Conservation (phyloP, 2,329 filamentous ascomycete genomes). For the Cordyceps sp. region DNA sequence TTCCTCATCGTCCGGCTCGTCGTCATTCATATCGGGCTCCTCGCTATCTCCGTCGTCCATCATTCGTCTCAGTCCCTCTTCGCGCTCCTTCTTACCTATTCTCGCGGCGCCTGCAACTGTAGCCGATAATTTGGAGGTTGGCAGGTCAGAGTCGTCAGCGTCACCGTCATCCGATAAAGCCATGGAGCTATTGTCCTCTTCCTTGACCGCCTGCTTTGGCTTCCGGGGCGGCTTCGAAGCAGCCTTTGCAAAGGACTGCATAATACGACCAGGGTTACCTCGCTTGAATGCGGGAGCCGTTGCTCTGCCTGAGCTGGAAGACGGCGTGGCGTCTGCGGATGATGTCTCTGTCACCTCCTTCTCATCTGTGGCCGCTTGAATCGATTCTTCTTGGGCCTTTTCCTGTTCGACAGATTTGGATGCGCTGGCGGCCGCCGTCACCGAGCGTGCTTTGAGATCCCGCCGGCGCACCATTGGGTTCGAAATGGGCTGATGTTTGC, state of each 20-base stretch:
- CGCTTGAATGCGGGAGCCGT: conserved; percentile 30
- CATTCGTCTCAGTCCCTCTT: conserved; percentile 22
- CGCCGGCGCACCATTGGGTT: conserved; percentile 50
- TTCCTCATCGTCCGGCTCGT: conserved; percentile 20
- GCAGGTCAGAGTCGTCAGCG: conserved; percentile 19
- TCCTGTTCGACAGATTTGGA: conserved; percentile 16
- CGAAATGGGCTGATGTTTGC: conserved; percentile 55
- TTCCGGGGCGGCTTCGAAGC: conserved; percentile 19
- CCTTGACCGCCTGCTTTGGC: conserved; percentile 26
- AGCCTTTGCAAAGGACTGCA: conserved; percentile 63
- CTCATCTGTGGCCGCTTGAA: conserved; percentile 10
- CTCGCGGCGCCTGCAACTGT: conserved; percentile 9
- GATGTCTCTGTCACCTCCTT: conserved; percentile 11
- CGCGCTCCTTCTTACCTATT: conserved; percentile 17
- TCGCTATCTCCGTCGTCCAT: conserved; percentile 40
- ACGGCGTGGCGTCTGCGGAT: conserved; percentile 10
- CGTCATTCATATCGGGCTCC: conserved; percentile 20
- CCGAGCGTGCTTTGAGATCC: conserved; percentile 19
- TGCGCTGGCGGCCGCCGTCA: conserved; percentile 10
- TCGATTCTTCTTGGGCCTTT: conserved; percentile 4
- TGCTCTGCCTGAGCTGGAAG: conserved; percentile 16
- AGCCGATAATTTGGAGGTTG: conserved; percentile 6
- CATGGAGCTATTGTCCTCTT: conserved; percentile 14
- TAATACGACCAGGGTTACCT: conserved; percentile 45
- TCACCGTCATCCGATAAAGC: conserved; percentile 23